A percentile compares a stretch with the other conserved stretches of the same genome.
phyloP scores from a whole-genome alignment of 371 early-diverging fungal species.

The Amoeboaphelidium occidentale region DNA sequence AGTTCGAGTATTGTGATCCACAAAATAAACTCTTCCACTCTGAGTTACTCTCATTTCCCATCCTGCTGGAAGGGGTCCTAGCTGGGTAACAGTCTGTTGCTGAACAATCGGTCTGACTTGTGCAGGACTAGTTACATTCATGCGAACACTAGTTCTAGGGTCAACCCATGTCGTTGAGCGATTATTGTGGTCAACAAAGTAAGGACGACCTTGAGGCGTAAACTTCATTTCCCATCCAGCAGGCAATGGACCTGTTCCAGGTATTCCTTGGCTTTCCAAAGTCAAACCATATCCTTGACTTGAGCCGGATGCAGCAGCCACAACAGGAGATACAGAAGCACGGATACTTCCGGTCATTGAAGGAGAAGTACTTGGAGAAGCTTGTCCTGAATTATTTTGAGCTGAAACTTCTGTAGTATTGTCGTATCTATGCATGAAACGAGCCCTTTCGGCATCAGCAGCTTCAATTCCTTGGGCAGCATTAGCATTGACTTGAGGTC shows the following conservation, averaged over 20 bases:
- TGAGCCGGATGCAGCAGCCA: too few species aligned
- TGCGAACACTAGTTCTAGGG: conserved; percentile 9
- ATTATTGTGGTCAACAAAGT: conserved; percentile 92
- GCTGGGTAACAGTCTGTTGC: conserved; percentile 39
- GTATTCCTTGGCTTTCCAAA: neutral
- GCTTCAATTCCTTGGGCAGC: neutral
- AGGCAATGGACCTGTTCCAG: neutral
- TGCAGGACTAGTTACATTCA: neutral
- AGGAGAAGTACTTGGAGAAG: too few species aligned
- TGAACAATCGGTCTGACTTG: conserved; percentile 9
- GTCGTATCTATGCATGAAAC: neutral
- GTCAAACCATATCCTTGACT: too few species aligned
- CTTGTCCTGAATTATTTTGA: too few species aligned
- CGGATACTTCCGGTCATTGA: too few species aligned
- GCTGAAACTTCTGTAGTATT: neutral
- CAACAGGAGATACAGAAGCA: too few species aligned
- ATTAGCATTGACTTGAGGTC: conserved; percentile 12
- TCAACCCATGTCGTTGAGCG: conserved; percentile 92
- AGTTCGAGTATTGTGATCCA: conserved; percentile 85
- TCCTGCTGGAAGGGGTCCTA: conserved; percentile 73
- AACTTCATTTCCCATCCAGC: conserved; percentile 17
- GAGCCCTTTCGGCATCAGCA: neutral
- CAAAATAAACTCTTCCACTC: conserved; percentile 82
- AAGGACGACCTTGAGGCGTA: conserved; percentile 72
- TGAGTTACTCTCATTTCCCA: conserved; percentile 84